Conservation (phyloP, 805 yeast genomes). For the Candida multigemmis region DNA sequence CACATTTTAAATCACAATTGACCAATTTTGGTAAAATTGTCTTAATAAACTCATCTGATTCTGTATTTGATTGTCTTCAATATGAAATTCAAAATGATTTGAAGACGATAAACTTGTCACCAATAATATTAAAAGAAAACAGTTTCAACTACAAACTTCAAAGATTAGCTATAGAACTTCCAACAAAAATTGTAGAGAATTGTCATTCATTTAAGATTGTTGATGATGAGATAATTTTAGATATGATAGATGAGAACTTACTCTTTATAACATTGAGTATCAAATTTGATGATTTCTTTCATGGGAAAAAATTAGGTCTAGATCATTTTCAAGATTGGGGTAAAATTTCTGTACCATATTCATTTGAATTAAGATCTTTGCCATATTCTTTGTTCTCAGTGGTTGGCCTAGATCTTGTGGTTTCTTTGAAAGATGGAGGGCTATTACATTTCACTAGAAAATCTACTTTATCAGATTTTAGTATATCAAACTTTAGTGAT, state of each 20-base stretch:
- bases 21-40: constrained; percentile 15
- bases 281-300: constrained; percentile 34
- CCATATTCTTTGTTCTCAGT: constrained; percentile 30
- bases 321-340: constrained; percentile 50
- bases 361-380: constrained; percentile 31
- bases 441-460: constrained; percentile 44
- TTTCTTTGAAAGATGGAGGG: constrained; percentile 72
- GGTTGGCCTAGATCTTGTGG: constrained; percentile 36
- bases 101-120: constrained; percentile 26
- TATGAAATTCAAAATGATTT: constrained; percentile 21
- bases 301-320: constrained; percentile 10
- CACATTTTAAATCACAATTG: constrained; percentile 13
- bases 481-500: constrained; percentile 47
- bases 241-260: constrained; percentile 44
- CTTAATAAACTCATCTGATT: too few relatives aligned
- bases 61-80: constrained; percentile 18
- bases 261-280: constrained; percentile 43
- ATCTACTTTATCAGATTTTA: constrained; percentile 27
- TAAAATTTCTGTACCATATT: constrained; percentile 56
- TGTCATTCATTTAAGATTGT: constrained; percentile 8
- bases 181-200: constrained; percentile 9
- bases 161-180: constrained; percentile 18
- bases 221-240: constrained; percentile 30
- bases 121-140: constrained; percentile 25
- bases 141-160: constrained; percentile 24